Evolutionary conservation across 805 yeast genomes (phyloP).

Genomic region (Yamadazyma kitorensis): DNA sequence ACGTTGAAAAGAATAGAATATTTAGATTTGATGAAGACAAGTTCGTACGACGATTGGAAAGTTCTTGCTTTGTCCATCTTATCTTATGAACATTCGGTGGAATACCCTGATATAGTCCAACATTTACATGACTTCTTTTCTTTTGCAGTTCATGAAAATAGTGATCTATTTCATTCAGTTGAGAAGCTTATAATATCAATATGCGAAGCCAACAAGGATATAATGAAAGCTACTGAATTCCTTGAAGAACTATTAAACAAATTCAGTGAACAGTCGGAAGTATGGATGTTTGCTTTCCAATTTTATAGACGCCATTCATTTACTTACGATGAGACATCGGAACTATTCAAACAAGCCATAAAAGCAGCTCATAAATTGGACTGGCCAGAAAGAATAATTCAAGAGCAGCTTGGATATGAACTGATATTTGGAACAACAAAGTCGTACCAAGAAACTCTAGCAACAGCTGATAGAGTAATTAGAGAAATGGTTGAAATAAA

Average conservation of each 20-base stretch:
- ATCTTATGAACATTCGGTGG: constrained; percentile 12
- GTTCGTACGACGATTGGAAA: constrained; percentile 31
- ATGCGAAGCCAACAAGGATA: constrained; percentile 25
- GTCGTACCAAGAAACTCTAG: constrained; percentile 19
- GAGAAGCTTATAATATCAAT: constrained; percentile 41
- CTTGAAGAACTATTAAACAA: constrained; percentile 21
- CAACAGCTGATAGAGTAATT: constrained; percentile 22
- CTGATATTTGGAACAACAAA: constrained; percentile 28
- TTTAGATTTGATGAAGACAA: constrained; percentile 15
- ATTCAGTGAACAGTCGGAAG: constrained; percentile 36
- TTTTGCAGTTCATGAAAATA: constrained; percentile 23
- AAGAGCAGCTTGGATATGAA: constrained; percentile 42
- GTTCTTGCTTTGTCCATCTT: constrained; percentile 24
- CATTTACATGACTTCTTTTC: constrained; percentile 16
- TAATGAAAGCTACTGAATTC: constrained; percentile 23
- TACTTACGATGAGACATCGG: constrained; percentile 18
- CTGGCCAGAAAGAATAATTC: constrained; percentile 48
- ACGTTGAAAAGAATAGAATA: constrained; percentile 12
- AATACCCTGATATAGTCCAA: constrained; percentile 5
- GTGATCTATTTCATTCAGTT: constrained; percentile 40
- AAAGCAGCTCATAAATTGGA: constrained; percentile 31
- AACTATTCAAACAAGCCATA: constrained; percentile 31
- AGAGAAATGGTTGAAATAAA: constrained; percentile 8
- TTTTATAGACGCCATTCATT: constrained; percentile 35
- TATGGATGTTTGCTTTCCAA: constrained; percentile 45